Evolutionary conservation across 192 early-diverging fungal species (phyloP), one percentile per base, ranked within the genome.

Genomic region (Entophlyctis luteolus): DNA sequence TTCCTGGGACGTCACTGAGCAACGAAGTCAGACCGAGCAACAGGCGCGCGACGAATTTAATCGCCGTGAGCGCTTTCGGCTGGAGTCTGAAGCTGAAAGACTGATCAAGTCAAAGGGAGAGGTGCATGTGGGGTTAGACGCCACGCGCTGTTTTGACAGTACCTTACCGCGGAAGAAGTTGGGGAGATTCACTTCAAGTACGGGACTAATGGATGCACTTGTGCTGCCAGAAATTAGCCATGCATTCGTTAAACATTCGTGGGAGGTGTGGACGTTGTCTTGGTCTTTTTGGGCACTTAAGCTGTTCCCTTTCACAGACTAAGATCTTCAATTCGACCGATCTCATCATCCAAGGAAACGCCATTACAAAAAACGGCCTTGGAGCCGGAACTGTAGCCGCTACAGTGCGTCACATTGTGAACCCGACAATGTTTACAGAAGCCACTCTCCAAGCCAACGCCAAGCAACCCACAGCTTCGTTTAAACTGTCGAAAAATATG

Each of bases 331-430:
- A 68, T 16, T 48, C 67, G 32, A 77, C 77, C 4, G 65, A 67
- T 25, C 53, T 84, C 12, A 65, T 55, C 4, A 46, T 84, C 12
- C 42, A 72, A 39, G 83, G 83, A 5, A 75, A 63, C 56, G 83
- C 73, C 0, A 53, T 75, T 20, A 73, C 89, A 27, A 71, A 85
- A 48, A 85, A 85, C 39, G 85, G 87, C 27, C 73, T 89, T 66
- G 89, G 91, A 38, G 84, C 83, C 1, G 92, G 91, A 39, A 93
- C 86, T 54, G 77, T 95, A 28, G 67, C 87, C 14, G 93, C 85
- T 22, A 91, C 90, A 12, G 59, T 95, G 32, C 84, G 88, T 1
- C 91, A 93, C 74, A 73, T 91, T 38, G 78, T 90, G 20, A 84
- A 86, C 6, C 87, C 90, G 4, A 84, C 80, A 47, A 55, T 89